Conservation (phyloP, 164 flowering plant genomes). For the Magnolia sinica region DNA sequence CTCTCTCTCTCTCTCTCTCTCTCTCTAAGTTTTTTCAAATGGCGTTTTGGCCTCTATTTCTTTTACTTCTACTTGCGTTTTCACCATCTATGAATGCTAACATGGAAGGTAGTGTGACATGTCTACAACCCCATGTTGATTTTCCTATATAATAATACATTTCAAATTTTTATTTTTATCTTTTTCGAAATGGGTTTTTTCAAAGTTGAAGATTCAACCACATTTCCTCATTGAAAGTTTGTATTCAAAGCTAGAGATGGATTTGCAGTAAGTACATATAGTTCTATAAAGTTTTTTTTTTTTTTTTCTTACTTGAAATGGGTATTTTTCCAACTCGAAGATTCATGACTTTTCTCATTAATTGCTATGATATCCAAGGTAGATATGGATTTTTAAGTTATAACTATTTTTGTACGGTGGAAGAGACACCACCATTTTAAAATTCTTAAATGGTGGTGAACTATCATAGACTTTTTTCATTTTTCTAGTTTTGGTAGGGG, state of each 20-base stretch:
- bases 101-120: slow-evolving; percentile 34
- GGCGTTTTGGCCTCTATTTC: slow-evolving; percentile 24
- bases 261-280: neutral
- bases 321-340: neutral
- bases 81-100: slow-evolving; percentile 32
- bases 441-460: too few species aligned
- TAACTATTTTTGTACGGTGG: neutral
- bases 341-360: neutral
- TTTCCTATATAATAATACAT: neutral
- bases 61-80: slow-evolving; percentile 14
- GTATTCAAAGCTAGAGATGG: neutral
- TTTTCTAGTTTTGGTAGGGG: neutral
- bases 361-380: neutral
- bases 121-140: neutral
- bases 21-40: slow-evolving; percentile 14
- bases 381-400: neutral
- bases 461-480: neutral
- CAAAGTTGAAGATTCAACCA: neutral
- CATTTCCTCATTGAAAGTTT: neutral
- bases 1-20: slow-evolving; percentile 1
- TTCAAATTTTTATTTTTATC: neutral
- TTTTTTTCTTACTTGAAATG: neutral
- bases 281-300: neutral
- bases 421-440: too few species aligned
- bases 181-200: neutral